Evolutionary conservation across 345 rosid genomes (phyloP), one percentile per base, ranked within the genome.

Genomic region (Lepidium didymum): DNA sequence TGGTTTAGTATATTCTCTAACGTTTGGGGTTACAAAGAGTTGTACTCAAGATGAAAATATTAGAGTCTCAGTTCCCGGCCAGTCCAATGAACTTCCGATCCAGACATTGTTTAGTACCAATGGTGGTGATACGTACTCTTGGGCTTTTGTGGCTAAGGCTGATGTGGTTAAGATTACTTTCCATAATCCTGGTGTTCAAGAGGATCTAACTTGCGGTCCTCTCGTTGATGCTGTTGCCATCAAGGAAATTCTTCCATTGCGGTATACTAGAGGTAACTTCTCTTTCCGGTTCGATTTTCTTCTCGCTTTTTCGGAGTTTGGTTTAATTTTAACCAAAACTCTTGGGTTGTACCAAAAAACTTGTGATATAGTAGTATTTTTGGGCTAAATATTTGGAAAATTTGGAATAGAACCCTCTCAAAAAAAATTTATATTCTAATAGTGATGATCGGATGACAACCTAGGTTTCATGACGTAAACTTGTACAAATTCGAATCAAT

Each of bases 11-110:
- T 92, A 92, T 67, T 65, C 95, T 19, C 72, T 92, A 53, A 92
- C 96, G 0, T 89, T 92, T 47, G 96, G 96, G 5, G 81, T 83
- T 52, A 87, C 98, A 0, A 79, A 86, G 66, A 86, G 86, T 6
- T 92, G 98, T 14, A 95, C 98, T 3, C 96, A 89, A 27, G 95
- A 86, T 14, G 96, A 92, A 70, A 87, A 80, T 51, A 56, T 90
- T 0, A 45, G 79, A 66, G 51, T 92, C 53, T 74, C 83, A 0
- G 90, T 84, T 10, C 82, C 82, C 0, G 85, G 85, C 3, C 91
- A 84, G 68, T 55, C 83, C 13, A 66, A 68, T 4, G 91, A 87
- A 34, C 81, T 89, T 0, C 76, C 92, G 2, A 72, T 89, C 44
- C 91, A 89, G 52, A 92, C 96, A 0, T 14, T 92, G 19, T 89